Evolutionary conservation across 2,329 filamentous ascomycete genomes (phyloP), one percentile per base, ranked within the genome.

Genomic region (Parastagonospora nodorum): DNA sequence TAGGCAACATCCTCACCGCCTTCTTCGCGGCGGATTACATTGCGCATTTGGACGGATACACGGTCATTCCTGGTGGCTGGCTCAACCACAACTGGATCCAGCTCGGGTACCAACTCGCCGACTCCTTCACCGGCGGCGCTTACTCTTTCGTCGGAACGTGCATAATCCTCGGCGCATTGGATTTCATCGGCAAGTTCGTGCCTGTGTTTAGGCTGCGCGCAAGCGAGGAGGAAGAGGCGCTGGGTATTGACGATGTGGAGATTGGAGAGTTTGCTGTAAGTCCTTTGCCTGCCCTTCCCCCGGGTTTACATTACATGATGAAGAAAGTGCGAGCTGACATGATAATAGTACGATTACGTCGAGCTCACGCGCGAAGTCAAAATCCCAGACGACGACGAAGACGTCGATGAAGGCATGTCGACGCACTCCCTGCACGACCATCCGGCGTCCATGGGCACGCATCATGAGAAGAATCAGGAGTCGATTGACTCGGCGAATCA

Each of bases 11-110:
- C 42, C 68, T 85, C 12, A 85, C 83, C 0, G 83, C 83, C 30
- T 86, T 96, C 74, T 95, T 95, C 68, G 91, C 91, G 48, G 87
- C 89, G 56, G 85, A 92, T 72, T 91, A 91, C 77, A 90, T 96
- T 67, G 90, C 90, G 27, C 85, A 87, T 66, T 84, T 96, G 12
- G 91, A 95, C 66, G 88, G 89, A 57, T 76, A 77, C 52, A 83
- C 82, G 27, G 74, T 75, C 39, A 93, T 94, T 64, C 58, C 75
- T 2, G 90, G 91, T 47, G 91, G 91, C 61, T 95, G 89, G 89
- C 73, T 95, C 61, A 91, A 95, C 78, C 84, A 84, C 50, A 80
- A 96, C 79, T 96, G 89, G 85, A 79, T 90, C 36, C 91, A 95
- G 75, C 81, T 95, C 15, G 89, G 84, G 10, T 91, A 91, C 75